phyloP scores from a whole-genome alignment of 352 stramenopile species.

The Pythium aphanidermatum region DNA sequence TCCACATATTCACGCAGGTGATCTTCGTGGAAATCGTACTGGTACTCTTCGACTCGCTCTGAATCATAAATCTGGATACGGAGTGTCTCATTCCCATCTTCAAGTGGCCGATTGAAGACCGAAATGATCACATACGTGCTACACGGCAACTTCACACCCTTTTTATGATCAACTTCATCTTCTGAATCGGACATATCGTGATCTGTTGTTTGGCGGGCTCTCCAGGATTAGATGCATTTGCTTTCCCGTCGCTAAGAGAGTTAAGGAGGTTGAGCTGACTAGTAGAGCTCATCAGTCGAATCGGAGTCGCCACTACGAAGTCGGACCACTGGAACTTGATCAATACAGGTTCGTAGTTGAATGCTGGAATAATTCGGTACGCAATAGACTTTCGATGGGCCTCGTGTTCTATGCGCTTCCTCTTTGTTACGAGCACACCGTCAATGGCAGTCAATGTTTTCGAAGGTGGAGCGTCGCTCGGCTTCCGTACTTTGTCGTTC shows the following conservation, averaged over 20 bases:
- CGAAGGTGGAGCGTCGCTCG: not conserved
- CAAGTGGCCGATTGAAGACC: constrained; percentile 56
- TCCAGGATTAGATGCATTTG: constrained; percentile 6
- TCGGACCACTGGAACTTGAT: constrained; percentile 75
- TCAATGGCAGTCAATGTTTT: constrained; percentile 11
- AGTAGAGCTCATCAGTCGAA: constrained; percentile 20
- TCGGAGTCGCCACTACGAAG: constrained; percentile 57
- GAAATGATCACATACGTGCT: constrained; percentile 61
- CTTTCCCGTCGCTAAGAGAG: not conserved
- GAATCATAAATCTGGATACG: constrained; percentile 67
- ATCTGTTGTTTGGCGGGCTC: constrained; percentile 12
- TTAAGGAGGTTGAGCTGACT: constrained; percentile 16
- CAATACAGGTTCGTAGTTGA: constrained; percentile 56
- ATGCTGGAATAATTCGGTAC: constrained; percentile 47
- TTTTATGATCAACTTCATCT: constrained; percentile 49
- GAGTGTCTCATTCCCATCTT: constrained; percentile 69
- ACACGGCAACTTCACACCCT: constrained; percentile 46
- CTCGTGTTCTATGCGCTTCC: constrained; percentile 58
- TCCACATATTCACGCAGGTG: constrained; percentile 46
- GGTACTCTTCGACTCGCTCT: constrained; percentile 67
- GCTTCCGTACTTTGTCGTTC: constrained; percentile 10
- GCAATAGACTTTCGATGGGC: constrained; percentile 53
- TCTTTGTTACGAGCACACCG: constrained; percentile 46
- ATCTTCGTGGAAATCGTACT: constrained; percentile 70
- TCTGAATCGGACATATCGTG: constrained; percentile 38